Evolutionary conservation across 805 yeast species (phyloP), one percentile per base, ranked within the genome.

Genomic region (Ogataea pignaliae): DNA sequence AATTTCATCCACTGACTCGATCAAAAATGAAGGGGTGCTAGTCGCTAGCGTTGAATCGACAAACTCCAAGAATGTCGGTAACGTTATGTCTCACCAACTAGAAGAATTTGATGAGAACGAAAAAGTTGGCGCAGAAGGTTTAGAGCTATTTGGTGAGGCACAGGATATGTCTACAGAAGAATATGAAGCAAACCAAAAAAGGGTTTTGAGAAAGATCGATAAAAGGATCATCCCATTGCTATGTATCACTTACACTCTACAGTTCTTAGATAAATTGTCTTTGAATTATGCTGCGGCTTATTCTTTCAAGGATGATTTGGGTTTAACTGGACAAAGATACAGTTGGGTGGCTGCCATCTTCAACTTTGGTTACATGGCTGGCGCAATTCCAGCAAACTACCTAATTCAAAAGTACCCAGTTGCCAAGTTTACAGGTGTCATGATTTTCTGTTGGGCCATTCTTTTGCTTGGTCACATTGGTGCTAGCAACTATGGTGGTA

Each of bases 261-360:
- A 53, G 41, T 44, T 45, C 26, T 29, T 69, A 57, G 75, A 70
- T 50, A 71, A 71, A 44, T 56, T 59, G n/a, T 58, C 72, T 11
- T 56, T 63, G 36, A 55, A 68, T 16, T 67, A 66, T 44, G 75
- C 75, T 10, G 66, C 75, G 8, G 64, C 72, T 43, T 60, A 70
- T 47, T 73, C 73, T 14, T 48, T 72, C 34, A 61, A 64, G 44
- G 51, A 48, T 10, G 75, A 69, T 50, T 55, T 63, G 33, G 45
- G 64, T 29, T 58, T 72, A 52, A 47, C 47, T n/a, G 74, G 76
- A 10, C 60, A 61, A 40, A 60, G 66, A 55, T 69, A 73, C 51
- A 55, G 75, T 38, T 73, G 82, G 78, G 63, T 73, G 13, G 76
- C 81, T 15, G 69, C 82, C 2, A 71, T 78, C 9, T 48, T 48